Conservation (phyloP, 306 rosid genomes). For the Quercus engelmannii region DNA sequence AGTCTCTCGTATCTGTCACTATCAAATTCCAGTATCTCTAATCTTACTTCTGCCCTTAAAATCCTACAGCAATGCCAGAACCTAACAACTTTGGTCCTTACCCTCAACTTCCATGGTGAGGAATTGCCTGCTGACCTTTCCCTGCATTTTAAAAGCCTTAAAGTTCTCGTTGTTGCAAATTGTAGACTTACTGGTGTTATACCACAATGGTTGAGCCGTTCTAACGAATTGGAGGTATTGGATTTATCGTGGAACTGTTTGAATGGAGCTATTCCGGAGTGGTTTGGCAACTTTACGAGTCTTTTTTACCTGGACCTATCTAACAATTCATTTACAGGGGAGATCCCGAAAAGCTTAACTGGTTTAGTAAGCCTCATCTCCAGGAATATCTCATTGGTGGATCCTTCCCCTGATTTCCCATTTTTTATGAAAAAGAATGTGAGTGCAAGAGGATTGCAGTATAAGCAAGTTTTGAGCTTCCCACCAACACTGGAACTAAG, state of each 20-base stretch:
- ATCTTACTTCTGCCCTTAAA: conserved; percentile 35
- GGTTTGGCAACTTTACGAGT: conserved; percentile 31
- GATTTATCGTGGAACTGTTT: conserved; percentile 56
- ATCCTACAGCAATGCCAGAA: conserved; percentile 41
- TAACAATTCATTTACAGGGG: conserved; percentile 49
- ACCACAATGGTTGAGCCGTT: conserved; percentile 43
- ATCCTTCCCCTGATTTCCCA: conserved; percentile 39
- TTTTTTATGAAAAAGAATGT: conserved; percentile 37
- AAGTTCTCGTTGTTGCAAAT: conserved; percentile 42
- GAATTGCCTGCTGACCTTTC: conserved; percentile 30
- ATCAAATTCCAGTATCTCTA: conserved; percentile 32
- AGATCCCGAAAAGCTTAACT: conserved; percentile 36
- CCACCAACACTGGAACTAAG: conserved; percentile 47
- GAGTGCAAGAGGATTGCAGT: conserved; percentile 38
- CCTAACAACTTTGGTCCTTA: conserved; percentile 46
- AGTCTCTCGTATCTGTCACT: conserved; percentile 42
- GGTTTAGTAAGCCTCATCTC: conserved; percentile 24
- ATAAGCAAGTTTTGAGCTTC: conserved; percentile 43
- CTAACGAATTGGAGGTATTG: conserved; percentile 37
- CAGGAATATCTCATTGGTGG: conserved; percentile 17
- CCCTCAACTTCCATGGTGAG: conserved; percentile 45
- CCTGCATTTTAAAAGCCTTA: conserved; percentile 33
- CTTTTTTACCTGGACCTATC: conserved; percentile 63
- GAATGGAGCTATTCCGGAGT: conserved; percentile 40
- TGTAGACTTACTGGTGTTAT: conserved; percentile 45